Evolutionary conservation across 2,329 filamentous ascomycete genomes (phyloP), one percentile per base, ranked within the genome.

Genomic region (Tricladium varicosporioides): DNA sequence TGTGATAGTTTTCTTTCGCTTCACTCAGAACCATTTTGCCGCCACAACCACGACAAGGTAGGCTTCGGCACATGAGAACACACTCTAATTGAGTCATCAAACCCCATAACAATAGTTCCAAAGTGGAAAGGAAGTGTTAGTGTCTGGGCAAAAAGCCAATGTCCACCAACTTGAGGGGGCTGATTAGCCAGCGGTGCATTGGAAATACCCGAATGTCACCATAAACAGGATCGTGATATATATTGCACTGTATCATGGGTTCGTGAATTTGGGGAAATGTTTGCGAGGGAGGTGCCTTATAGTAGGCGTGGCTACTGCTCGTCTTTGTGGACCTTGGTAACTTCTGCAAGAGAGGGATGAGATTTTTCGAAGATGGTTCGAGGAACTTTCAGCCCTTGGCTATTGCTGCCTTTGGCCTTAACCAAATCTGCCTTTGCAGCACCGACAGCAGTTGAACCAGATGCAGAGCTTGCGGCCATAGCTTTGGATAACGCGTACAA

Each of bases 401-500:
- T 22, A 22, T 15, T 46, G n/a, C 14, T 46, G 43, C 43, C 43
- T 22, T 22, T 46, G 15, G 13, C 13, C 15, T 18, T 46, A 4
- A 46, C 15, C 10, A 22, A 15, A 16, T 4, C 18, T 10, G 13
- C 43, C 18, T 22, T 18, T 4, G 14, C 15, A 11, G 19, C 15
- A 27, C 50, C 50, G 3, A 14, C 42, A 5, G 18, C 5, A 16
- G 42, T 18, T 22, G 58, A 45, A 2, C 57, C 60, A 16, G 57
- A 59, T 42, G 60, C 57, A 32, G 58, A 50, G 22, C 50, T 62
- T 27, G 58, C 60, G 10, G 18, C 49, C 14, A 59, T 42, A 16
- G 60, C 60, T 15, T 55, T 60, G 14, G 54, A 51, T 14, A 62
- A 62, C 51, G 58, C 27, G 2, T 62, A 57, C 45, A 59, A 60